These are phyloP conservation scores for Aspergillus tubingensis DNA, from an alignment of 2,329 filamentous ascomycete species.

Conservation along the genomic window DNA sequence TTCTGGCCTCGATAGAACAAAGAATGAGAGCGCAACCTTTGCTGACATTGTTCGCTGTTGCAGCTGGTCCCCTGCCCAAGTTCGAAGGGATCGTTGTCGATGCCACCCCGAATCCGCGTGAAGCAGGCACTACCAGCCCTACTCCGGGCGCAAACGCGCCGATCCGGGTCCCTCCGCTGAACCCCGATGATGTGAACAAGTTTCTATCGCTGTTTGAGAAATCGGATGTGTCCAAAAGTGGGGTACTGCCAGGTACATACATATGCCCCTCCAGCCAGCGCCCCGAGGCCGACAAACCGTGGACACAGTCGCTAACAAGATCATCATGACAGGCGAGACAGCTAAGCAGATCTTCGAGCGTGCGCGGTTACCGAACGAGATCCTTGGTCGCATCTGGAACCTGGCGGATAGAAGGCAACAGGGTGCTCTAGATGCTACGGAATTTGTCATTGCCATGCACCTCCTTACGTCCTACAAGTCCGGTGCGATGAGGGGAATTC, in stretches of 20 bases:
- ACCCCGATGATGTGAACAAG: constrained; percentile 83
- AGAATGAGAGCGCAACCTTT: neutral
- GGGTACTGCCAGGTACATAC: constrained; percentile 69
- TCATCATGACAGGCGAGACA: constrained; percentile 63
- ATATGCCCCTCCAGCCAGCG: neutral
- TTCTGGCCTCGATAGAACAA: neutral
- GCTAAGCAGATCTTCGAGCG: constrained; percentile 96
- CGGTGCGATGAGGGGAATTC: constrained; percentile 75
- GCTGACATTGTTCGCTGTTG: constrained; percentile 12
- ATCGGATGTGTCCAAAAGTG: constrained; percentile 70
- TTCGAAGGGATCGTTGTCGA: constrained; percentile 74
- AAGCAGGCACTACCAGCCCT: constrained; percentile 47
- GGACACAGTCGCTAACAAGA: constrained; percentile 13
- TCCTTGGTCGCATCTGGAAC: constrained; percentile 93
- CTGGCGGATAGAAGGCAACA: constrained; percentile 91
- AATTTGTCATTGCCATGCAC: constrained; percentile 99
- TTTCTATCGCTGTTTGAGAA: constrained; percentile 90
- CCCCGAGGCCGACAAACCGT: neutral
- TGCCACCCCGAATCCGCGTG: constrained; percentile 50
- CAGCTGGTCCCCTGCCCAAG: constrained; percentile 79
- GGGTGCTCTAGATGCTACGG: constrained; percentile 79
- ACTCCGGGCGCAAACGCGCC: constrained; percentile 58
- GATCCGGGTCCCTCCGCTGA: constrained; percentile 84
- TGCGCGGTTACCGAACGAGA: constrained; percentile 83
- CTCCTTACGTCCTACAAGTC: constrained; percentile 88